These are phyloP conservation scores for Thelephora terrestris DNA, from an alignment of 1,284 basidiomycete species.

Conservation along the genomic window DNA sequence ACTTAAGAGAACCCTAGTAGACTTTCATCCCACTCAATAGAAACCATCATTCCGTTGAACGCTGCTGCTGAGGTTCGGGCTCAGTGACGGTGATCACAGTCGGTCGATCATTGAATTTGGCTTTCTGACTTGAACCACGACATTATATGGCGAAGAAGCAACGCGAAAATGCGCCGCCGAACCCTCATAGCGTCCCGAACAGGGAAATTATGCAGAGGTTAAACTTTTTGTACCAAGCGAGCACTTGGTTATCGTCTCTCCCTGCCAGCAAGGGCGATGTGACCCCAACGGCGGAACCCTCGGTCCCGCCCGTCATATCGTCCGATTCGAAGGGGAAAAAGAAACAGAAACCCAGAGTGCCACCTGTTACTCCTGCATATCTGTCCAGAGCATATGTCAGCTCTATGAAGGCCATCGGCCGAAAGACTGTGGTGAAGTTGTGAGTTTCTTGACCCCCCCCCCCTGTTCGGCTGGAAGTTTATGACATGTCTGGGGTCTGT, in stretches of 20 bases:
- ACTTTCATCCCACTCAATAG: no score
- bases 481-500: background rate
- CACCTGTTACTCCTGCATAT: slow-evolving; percentile 31
- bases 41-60: no score
- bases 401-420: slow-evolving; percentile 59
- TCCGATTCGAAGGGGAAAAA: background rate
- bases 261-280: slow-evolving; percentile 2
- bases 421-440: slow-evolving; percentile 70
- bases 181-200: slow-evolving; percentile 46
- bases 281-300: background rate
- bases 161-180: slow-evolving; percentile 43
- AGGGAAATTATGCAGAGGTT: slow-evolving; percentile 70
- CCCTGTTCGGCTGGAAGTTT: background rate
- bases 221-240: slow-evolving; percentile 78
- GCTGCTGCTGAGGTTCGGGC: no score
- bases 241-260: slow-evolving; percentile 47
- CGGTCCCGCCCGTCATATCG: background rate
- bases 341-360: slow-evolving; percentile 7
- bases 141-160: slow-evolving; percentile 51
- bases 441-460: slow-evolving; percentile 23
- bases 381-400: slow-evolving; percentile 53
- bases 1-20: no score
- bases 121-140: no score
- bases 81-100: no score
- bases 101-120: no score